phyloP scores from a whole-genome alignment of 148 eudicot species.

The Cornus suecica region DNA sequence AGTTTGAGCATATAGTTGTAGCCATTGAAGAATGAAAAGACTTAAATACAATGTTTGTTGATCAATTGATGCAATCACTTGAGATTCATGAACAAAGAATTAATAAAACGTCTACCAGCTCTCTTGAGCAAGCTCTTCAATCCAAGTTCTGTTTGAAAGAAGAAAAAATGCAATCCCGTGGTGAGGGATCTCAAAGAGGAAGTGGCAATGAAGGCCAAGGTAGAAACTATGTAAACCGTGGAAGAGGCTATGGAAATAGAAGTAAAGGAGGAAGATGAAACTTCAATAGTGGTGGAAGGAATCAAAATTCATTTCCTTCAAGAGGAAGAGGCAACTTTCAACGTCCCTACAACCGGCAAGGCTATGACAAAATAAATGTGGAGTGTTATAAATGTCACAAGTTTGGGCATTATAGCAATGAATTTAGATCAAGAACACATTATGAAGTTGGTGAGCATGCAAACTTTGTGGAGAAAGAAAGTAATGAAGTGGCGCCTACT shows the following conservation, averaged over 20 bases:
- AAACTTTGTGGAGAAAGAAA: conserved; percentile 1
- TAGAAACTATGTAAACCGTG: too few species aligned
- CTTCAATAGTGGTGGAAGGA: neutral
- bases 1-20: neutral
- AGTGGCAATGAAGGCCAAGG: neutral
- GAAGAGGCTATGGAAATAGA: neutral
- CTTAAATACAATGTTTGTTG: neutral
- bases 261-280: neutral
- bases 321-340: neutral
- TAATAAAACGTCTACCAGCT: neutral
- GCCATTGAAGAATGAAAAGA: conserved; percentile 1
- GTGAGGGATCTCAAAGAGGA: too few species aligned
- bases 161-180: neutral
- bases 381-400: conserved; percentile 3
- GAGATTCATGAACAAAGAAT: neutral
- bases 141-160: neutral
- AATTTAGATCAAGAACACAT: neutral
- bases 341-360: neutral
- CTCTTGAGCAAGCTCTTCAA: neutral
- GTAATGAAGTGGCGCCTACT: neutral
- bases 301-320: neutral
- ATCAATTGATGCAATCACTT: neutral
- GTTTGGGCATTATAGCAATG: conserved; percentile 10
- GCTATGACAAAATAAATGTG: neutral
- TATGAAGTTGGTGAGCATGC: neutral